Evolutionary conservation across 1,284 basidiomycete species (phyloP), one percentile per base, ranked within the genome.

Genomic region (Irpex rosettiformis): DNA sequence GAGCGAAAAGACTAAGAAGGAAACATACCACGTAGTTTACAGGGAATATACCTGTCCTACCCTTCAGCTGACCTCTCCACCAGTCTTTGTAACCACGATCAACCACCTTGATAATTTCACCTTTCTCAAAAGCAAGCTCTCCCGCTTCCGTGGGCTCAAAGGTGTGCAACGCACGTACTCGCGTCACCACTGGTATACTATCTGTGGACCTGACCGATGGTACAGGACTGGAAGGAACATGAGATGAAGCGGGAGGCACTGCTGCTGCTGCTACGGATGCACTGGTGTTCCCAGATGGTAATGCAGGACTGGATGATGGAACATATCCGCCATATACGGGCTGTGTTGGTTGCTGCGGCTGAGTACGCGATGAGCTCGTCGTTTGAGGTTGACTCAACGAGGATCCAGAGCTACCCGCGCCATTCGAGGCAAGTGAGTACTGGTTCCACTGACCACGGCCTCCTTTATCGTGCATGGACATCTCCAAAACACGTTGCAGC

Each of bases 81-180:
- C 97, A 99, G 71, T 98, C 94, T 68, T 95, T 91, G 75, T 98
- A 98, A 25, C 91, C 92, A 45, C 93, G 86, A 72, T 98, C 95
- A 8, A 99, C 86, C 13, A 98, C 96, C 66, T 96, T 95, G 76
- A 99, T 96, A 55, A 98, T 79, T 67, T 99, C 97, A 2, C 96
- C 97, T 65, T 92, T 91, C 58, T 92, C 87, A 70, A 99, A 98
- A 1, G 88, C 87, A 4, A 99, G 81, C 73, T 99, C 97, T 11
- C 96, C 96, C 0, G 88, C 83, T 69, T 97, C 94, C 0, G 88
- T 87, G 0, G 95, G 89, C 49, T 91, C 85, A 68, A 98, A 99
- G 1, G 91, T 86, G 71, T 98, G 95, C 63, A 99, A 70, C 0
- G 96, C 97, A 16, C 91, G 83, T 2, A 98, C 96, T 18, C 93